Evolutionary conservation across 805 yeast species (phyloP), one percentile per base, ranked within the genome.

Genomic region (Candida schatavii): DNA sequence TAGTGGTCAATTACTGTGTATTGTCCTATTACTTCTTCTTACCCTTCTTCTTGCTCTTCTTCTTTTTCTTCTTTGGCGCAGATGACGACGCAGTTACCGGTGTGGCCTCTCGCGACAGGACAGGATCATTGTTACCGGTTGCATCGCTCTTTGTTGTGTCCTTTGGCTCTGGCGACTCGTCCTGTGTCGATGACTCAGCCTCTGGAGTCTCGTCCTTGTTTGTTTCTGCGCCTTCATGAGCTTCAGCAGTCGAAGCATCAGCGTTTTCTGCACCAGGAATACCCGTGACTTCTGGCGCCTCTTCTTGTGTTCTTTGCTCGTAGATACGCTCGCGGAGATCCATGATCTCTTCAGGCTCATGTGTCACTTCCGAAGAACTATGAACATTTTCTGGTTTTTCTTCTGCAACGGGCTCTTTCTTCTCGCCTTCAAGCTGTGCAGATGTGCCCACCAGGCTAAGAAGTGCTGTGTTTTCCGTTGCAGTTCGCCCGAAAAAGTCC

Each of bases 401-500:
- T 4, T 36, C 22, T 13, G 18, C 30, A 13, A 32, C 39, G 15
- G 37, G 40, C 31, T 39, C 46, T 23, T 38, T 43, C 21, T 31
- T 31, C 35, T 31, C 21, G 9, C 18, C 11, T 17, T 41, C 43
- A 28, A 30, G 42, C 38, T 52, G 53, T 0, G 68, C 54, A 11
- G 68, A 62, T 1, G 71, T 52, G 1, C 70, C 73, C 2, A 54
- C 47, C n/a, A n/a, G n/a, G 11, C 44, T 41, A 4, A 56, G 49
- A 21, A 50, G 35, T 14, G 54, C 57, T 4, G 35, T 5, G 10
- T 7, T 23, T 7, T 11, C 27, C 27, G 27, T 23, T 6, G 46
- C 31, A 1, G 67, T 48, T 42, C 74, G 51, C 0, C 85, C 86
- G 52, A 83, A 81, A 49, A 82, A 82, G 22, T 78, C 80, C 37